Evolutionary conservation across 2,329 filamentous ascomycete genomes (phyloP).

Genomic region (Orbilia blumenaviensis): DNA sequence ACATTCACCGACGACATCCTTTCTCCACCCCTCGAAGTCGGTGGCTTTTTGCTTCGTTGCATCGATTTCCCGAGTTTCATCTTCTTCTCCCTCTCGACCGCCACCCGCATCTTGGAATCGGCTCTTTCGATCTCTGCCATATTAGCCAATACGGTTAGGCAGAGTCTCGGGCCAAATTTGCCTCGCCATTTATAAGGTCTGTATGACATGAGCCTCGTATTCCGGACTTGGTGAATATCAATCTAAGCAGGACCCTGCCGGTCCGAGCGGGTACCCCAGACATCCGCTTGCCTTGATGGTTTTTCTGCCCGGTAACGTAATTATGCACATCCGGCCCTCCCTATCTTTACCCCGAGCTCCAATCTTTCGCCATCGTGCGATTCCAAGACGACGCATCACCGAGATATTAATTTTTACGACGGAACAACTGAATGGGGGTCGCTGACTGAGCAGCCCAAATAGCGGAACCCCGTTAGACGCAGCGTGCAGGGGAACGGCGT

Average conservation of each 20-base stretch:
- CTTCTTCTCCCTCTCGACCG: background rate
- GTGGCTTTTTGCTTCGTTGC: background rate
- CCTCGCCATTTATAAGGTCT: conserved; percentile 16
- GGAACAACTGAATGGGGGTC: background rate
- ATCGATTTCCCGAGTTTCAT: background rate
- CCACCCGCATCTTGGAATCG: background rate
- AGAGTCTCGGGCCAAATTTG: conserved; percentile 21
- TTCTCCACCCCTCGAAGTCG: background rate
- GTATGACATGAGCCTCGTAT: conserved; percentile 42
- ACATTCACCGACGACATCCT: background rate
- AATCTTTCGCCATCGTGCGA: conserved; percentile 11
- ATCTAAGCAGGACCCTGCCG: conserved; percentile 35
- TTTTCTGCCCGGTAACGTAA: conserved; percentile 44
- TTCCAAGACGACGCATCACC: background rate
- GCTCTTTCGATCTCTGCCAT: conserved; percentile 8
- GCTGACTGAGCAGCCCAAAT: conserved; percentile 3
- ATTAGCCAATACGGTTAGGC: conserved; percentile 31
- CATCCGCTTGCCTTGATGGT: conserved; percentile 14
- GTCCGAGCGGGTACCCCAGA: conserved; percentile 32
- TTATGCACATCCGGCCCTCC: conserved; percentile 29
- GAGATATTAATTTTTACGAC: background rate
- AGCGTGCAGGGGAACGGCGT: background rate
- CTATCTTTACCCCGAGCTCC: conserved; percentile 11
- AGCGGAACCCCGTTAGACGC: background rate
- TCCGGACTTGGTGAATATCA: conserved; percentile 12